phyloP scores from a whole-genome alignment of 805 yeast species.

The Candida ponderosae region DNA sequence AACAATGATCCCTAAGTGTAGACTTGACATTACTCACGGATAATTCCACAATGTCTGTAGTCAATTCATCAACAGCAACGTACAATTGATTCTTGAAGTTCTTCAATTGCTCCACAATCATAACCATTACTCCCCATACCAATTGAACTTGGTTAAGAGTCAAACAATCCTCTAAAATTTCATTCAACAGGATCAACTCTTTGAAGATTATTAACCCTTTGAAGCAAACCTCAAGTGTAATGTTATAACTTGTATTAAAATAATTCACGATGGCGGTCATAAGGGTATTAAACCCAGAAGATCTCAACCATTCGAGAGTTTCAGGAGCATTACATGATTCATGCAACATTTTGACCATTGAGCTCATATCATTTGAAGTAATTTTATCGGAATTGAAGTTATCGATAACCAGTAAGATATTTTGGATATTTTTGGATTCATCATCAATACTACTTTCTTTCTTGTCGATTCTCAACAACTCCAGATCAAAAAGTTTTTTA shows the following conservation, averaged over 20 bases:
- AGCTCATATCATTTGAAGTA: slow-evolving; percentile 7
- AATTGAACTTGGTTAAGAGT: slow-evolving; percentile 3
- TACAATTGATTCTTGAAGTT: slow-evolving; percentile 15
- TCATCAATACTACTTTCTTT: background rate
- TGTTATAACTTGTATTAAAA: slow-evolving; percentile 14
- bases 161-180: slow-evolving; percentile 4
- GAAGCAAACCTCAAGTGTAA: slow-evolving; percentile 16
- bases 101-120: slow-evolving; percentile 18
- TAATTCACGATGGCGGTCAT: slow-evolving; percentile 9
- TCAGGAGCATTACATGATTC: slow-evolving; percentile 6
- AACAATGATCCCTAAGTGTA: slow-evolving; percentile 10
- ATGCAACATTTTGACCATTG: slow-evolving; percentile 12
- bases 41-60: slow-evolving; percentile 12
- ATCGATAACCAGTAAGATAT: slow-evolving; percentile 3
- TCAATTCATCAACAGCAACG: slow-evolving; percentile 18
- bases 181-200: slow-evolving; percentile 14
- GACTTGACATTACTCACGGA: slow-evolving; percentile 1
- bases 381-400: slow-evolving; percentile 10
- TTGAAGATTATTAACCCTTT: slow-evolving; percentile 18
- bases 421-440: slow-evolving; percentile 2
- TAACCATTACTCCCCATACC: slow-evolving; percentile 13
- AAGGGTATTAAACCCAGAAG: slow-evolving; percentile 9
- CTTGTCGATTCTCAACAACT: background rate
- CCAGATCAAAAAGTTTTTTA: slow-evolving; percentile 10
- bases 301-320: slow-evolving; percentile 11